Evolutionary conservation across 1,284 basidiomycete genomes (phyloP), one percentile per base, ranked within the genome.

Genomic region (Microbotryomycetes sp.): DNA sequence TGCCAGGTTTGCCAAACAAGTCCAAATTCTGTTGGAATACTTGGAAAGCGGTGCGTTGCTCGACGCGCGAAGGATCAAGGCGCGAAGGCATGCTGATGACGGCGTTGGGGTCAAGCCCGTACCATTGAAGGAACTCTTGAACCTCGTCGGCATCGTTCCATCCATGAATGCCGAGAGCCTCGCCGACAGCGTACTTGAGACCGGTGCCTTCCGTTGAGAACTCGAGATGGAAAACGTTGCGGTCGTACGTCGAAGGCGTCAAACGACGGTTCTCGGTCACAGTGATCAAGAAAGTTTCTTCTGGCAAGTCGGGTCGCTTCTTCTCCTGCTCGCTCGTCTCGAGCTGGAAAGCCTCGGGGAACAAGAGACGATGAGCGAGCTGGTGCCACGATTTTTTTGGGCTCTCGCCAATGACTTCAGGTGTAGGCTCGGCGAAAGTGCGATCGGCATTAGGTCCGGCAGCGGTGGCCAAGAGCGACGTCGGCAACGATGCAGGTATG

Each of bases 151-250:
- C 83, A 76, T 98, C 92, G 77, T 98, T 98, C 92, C 92, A 97
- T 45, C 96, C 96, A 76, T 98, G 92, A 52, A 98, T 82, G 59
- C 94, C 94, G 48, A 98, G 84, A 22, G 96, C 96, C 79, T 98
- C 94, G 63, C 94, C 94, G 61, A 98, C 91, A 51, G 84, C 86
- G 78, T 98, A 98, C 78, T 88, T 92, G 69, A 98, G 83, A 9
- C 91, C 92, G 19, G 96, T 98, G 49, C 90, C 89, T 54, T 83
- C 79, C 12, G 91, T 92, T 76, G 92, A 86, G 75, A 98, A 92
- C 80, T 97, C 94, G 75, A 98, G 84, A 79, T 98, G 94, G 83
- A 98, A 98, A 61, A 98, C 92, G 77, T 98, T 97, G 68, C 96
- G 89, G 78, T 97, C 90, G 78, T 98, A 98, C 68, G 94, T 90